Evolutionary conservation across 192 early-diverging fungal genomes (phyloP), one percentile per base, ranked within the genome.

Genomic region (Backusella parvicylindrica): DNA sequence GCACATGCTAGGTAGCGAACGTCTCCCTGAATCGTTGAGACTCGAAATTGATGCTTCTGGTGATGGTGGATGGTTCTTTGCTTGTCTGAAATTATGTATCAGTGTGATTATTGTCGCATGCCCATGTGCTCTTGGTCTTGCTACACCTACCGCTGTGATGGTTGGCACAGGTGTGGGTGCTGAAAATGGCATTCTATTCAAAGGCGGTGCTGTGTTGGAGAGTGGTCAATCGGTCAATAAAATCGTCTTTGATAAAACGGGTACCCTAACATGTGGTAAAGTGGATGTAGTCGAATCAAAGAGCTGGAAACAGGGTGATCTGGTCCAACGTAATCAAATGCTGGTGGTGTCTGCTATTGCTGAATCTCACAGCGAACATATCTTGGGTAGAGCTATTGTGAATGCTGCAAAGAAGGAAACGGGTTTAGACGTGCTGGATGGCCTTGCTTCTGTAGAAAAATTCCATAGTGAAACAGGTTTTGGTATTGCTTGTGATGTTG

Each of bases 91-190:
- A 81, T 77, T 99, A 30, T 94, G 94, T 30, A 97, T 99, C 32
- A 93, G 95, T 6, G 97, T 98, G 5, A 93, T 98, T 64, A 95
- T 99, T 7, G 96, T 99, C 0, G 95, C 97, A 15, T 99, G 97
- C 69, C 97, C 97, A 43, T 99, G 97, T 85, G 96, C 97, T 4
- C 83, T 99, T 41, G 98, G 98, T 21, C 87, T 99, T 28, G 94
- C 96, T 43, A 97, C 95, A 4, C 98, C 98, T 11, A 99, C 98
- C 0, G 98, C 97, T 0, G 95, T 99, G 16, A 98, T 99, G 97
- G 98, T 98, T 7, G 98, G 97, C 30, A 98, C 98, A 0, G 98
- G 98, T 21, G 93, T 99, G 1, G 97, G 96, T 26, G 98, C 98
- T 6, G 88, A 96, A 74, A 84, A 95, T 60, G 98, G 98, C 30